These are phyloP conservation scores for Pseudocercospora pini-densiflorae DNA, from an alignment of 2,329 filamentous ascomycete genomes.

Conservation along the genomic window DNA sequence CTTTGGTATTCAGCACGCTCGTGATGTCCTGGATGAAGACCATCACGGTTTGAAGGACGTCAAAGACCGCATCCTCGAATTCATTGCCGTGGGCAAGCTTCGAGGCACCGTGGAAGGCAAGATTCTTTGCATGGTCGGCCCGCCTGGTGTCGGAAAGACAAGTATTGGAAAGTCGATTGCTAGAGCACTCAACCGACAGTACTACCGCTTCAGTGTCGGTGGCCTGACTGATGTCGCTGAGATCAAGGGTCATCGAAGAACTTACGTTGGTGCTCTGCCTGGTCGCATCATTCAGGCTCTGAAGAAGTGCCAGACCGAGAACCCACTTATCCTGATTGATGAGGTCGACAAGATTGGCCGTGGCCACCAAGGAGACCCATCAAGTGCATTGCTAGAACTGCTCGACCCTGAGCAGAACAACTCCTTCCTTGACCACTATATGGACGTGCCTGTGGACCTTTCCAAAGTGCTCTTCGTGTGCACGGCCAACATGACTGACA, in stretches of 20 bases:
- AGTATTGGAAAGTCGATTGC: slow-evolving; percentile 99
- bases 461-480: slow-evolving; percentile 99
- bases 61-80: slow-evolving; percentile 97
- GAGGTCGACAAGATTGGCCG: slow-evolving; percentile 98
- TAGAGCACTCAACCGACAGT: slow-evolving; percentile 89
- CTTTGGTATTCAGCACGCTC: slow-evolving; percentile 90
- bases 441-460: slow-evolving; percentile 96
- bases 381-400: slow-evolving; percentile 89
- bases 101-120: slow-evolving; percentile 97
- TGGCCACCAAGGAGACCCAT: slow-evolving; percentile 94
- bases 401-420: slow-evolving; percentile 97
- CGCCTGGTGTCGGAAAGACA: slow-evolving; percentile 96
- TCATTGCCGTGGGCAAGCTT: slow-evolving; percentile 97
- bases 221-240: slow-evolving; percentile 97
- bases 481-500: slow-evolving; percentile 98
- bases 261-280: slow-evolving; percentile 93
- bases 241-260: slow-evolving; percentile 96
- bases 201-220: slow-evolving; percentile 98
- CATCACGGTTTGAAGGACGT: slow-evolving; percentile 97
- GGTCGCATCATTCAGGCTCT: slow-evolving; percentile 97
- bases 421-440: slow-evolving; percentile 97
- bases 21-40: slow-evolving; percentile 90
- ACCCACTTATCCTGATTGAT: slow-evolving; percentile 93
- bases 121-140: slow-evolving; percentile 96
- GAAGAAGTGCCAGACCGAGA: slow-evolving; percentile 99